A percentile compares a stretch with the other conserved stretches of the same genome.
phyloP scores from a whole-genome alignment of 306 rosid genomes.

The Castanea sativa region DNA sequence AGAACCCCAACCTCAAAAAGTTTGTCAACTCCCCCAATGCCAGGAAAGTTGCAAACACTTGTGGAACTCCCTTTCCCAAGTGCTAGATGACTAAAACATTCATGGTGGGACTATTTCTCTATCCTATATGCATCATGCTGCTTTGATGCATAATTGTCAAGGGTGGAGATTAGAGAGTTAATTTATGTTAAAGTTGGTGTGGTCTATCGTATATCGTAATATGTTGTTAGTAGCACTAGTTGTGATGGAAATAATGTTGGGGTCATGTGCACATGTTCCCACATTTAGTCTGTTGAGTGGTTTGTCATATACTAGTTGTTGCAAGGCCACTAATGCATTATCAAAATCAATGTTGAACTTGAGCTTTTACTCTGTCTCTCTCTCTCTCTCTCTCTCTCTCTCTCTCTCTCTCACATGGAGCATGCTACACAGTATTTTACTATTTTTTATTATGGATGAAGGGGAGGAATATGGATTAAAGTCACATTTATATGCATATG shows the following conservation, averaged over 20 bases:
- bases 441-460: too few relatives aligned
- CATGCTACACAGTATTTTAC: too few relatives aligned
- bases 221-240: constrained; percentile 31
- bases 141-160: constrained; percentile 27
- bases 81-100: constrained; percentile 40
- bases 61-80: constrained; percentile 93
- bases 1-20: constrained; percentile 85
- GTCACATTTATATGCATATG: too few relatives aligned
- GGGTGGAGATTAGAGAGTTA: constrained; percentile 28
- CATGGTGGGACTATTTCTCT: constrained; percentile 2
- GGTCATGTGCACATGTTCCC: constrained; percentile 37
- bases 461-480: too few relatives aligned
- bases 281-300: constrained; percentile 44
- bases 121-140: constrained; percentile 23
- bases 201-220: constrained; percentile 27
- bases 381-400: neutral
- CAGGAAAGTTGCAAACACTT: constrained; percentile 82
- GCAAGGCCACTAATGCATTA: constrained; percentile 17
- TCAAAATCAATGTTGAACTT: constrained; percentile 22
- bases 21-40: constrained; percentile 94
- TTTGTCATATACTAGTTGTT: constrained; percentile 36
- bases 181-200: constrained; percentile 35
- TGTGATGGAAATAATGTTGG: constrained; percentile 33
- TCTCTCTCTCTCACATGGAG: neutral
- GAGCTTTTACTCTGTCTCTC: neutral